Conservation (phyloP, 1,284 basidiomycete genomes). For the Ganoderma lingzhi region DNA sequence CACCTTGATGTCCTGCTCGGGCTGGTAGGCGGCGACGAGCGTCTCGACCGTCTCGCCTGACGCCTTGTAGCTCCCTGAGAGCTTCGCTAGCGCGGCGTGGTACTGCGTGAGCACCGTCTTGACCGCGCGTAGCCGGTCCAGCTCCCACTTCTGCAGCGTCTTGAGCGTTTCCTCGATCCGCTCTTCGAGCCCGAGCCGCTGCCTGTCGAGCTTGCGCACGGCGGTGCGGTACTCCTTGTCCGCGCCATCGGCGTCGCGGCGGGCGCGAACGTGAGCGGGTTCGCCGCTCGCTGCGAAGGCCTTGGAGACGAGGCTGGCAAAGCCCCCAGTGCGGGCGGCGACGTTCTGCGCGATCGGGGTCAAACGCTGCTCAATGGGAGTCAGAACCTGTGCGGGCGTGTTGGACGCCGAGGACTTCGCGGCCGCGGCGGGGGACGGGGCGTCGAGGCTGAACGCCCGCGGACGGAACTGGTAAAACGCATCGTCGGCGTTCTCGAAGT, state of each 20-base stretch:
- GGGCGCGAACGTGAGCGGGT: conserved; percentile 72
- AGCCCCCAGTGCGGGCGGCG: conserved; percentile 69
- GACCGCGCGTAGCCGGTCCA: conserved; percentile 81
- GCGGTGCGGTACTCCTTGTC: conserved; percentile 80
- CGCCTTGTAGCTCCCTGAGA: conserved; percentile 71
- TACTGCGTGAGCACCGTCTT: conserved; percentile 89
- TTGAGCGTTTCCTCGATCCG: conserved; percentile 85
- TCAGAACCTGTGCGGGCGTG: conserved; percentile 41
- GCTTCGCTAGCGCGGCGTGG: conserved; percentile 76
- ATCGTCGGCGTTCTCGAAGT: conserved; percentile 77
- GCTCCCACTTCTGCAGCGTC: conserved; percentile 84
- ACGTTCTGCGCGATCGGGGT: conserved; percentile 62
- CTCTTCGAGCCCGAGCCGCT: conserved; percentile 85
- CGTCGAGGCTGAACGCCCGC: conserved; percentile 75
- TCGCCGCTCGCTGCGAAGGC: conserved; percentile 67
- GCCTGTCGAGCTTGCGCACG: conserved; percentile 80
- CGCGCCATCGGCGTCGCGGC: conserved; percentile 81
- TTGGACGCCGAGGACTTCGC: conserved; percentile 21
- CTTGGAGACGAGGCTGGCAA: conserved; percentile 79
- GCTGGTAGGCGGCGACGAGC: conserved; percentile 83
- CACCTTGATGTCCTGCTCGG: conserved; percentile 83
- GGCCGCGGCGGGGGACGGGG: conserved; percentile 22
- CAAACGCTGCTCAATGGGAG: conserved; percentile 49
- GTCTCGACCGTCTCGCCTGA: conserved; percentile 76
- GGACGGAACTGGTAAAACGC: conserved; percentile 84